These are phyloP conservation scores for Maudiozyma turicensis DNA, from an alignment of 805 yeast genomes.

Conservation along the genomic window DNA sequence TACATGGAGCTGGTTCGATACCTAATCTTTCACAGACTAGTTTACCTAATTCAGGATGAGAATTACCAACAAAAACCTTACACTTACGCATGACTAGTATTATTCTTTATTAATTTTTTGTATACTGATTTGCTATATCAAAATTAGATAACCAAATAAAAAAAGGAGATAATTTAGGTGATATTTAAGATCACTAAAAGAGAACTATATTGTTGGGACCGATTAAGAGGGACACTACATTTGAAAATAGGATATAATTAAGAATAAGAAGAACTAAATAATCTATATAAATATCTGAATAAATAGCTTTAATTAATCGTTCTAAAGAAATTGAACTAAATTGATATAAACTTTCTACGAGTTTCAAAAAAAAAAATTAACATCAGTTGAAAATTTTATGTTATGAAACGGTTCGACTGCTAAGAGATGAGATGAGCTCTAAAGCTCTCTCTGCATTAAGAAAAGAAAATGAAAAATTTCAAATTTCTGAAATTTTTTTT, in stretches of 20 bases:
- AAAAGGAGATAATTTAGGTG: not conserved
- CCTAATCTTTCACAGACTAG: conserved; percentile 87
- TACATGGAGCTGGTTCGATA: conserved; percentile 87
- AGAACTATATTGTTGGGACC: not conserved
- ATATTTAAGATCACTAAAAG: not conserved
- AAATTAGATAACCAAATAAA: not conserved
- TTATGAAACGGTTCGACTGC: not conserved
- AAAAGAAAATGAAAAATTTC: not conserved
- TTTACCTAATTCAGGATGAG: conserved; percentile 91
- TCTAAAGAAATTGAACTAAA: no score
- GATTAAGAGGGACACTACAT: not conserved
- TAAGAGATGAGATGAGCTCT: not conserved
- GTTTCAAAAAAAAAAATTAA: no score
- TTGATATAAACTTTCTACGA: no score
- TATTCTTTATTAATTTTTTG: conserved; percentile 1
- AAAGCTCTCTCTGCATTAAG: not conserved
- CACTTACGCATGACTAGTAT: conserved; percentile 73
- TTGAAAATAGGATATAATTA: not conserved
- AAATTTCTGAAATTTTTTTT: no score
- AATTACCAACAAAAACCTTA: conserved; percentile 90
- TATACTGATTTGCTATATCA: not conserved
- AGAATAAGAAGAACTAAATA: not conserved
- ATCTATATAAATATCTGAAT: not conserved
- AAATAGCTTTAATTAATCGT: no score
- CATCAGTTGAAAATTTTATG: no score